A percentile compares a stretch with the other conserved stretches of the same genome.
Conservation (phyloP, 176 grass and related monocot genomes). For the Oropetium thomaeum region DNA sequence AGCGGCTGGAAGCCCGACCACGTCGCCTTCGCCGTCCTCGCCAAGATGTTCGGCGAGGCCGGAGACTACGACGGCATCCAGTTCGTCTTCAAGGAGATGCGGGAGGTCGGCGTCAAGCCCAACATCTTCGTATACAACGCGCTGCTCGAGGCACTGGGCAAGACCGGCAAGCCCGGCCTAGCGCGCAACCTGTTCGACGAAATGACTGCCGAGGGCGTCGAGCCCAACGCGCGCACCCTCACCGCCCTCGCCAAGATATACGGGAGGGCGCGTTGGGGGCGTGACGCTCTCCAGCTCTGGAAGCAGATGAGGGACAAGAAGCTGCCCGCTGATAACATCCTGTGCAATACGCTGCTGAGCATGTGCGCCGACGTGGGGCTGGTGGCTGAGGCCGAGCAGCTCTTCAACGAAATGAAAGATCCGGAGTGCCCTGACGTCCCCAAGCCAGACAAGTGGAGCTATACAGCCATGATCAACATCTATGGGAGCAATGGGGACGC, state of each 20-base stretch:
- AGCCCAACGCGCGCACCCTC: conserved; percentile 79
- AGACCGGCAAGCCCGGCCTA: conserved; percentile 58
- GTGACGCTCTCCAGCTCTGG: conserved; percentile 81
- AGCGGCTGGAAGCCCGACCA: conserved; percentile 76
- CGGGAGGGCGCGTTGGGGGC: conserved; percentile 67
- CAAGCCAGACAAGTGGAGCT: conserved; percentile 79
- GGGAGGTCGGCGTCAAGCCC: conserved; percentile 51
- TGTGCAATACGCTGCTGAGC: conserved; percentile 89
- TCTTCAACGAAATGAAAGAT: conserved; percentile 81
- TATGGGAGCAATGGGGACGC: conserved; percentile 66
- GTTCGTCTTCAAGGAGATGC: conserved; percentile 76
- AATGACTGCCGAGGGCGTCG: conserved; percentile 59
- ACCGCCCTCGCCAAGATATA: conserved; percentile 86
- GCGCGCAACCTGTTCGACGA: conserved; percentile 81
- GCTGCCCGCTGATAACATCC: conserved; percentile 71
- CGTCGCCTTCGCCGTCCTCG: conserved; percentile 74
- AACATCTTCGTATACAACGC: conserved; percentile 97
- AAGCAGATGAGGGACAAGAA: conserved; percentile 55
- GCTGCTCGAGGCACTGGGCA: conserved; percentile 71
- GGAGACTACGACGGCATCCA: conserved; percentile 79
- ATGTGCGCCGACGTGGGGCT: conserved; percentile 89
- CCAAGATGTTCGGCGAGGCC: conserved; percentile 81
- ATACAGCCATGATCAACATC: conserved; percentile 91
- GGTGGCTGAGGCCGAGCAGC: conserved; percentile 66
- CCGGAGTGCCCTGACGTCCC: conserved; percentile 1